These are phyloP conservation scores for Pezicula rhizophila DNA, from an alignment of 2,329 filamentous ascomycete species.

Conservation along the genomic window DNA sequence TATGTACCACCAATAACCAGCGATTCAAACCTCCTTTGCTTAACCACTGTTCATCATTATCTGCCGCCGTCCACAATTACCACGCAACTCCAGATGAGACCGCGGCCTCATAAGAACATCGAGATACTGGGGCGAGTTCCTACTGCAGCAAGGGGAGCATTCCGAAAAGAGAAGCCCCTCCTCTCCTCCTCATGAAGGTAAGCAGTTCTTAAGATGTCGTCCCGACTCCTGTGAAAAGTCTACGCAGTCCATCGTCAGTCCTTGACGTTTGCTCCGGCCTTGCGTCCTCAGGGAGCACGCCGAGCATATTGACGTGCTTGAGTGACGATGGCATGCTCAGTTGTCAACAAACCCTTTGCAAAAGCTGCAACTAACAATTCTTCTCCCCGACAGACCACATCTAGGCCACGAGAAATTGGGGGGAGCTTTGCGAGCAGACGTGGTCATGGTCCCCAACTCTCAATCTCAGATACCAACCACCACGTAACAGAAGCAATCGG, in stretches of 20 bases:
- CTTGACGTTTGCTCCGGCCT: background rate
- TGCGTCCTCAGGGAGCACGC: conserved; percentile 11
- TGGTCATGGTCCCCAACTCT: conserved; percentile 27
- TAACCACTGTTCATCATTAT: background rate
- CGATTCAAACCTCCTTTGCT: background rate
- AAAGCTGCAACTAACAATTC: conserved; percentile 16
- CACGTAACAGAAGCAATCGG: conserved; percentile 73
- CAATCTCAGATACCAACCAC: conserved; percentile 63
- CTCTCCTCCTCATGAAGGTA: conserved; percentile 26
- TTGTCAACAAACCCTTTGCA: conserved; percentile 5
- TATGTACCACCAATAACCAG: background rate
- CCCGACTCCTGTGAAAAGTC: background rate
- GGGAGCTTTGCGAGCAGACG: conserved; percentile 27
- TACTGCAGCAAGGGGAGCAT: conserved; percentile 23
- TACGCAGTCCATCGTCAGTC: background rate
- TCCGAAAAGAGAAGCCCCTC: conserved; percentile 13
- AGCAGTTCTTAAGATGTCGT: conserved; percentile 5
- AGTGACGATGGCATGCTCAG: conserved; percentile 12
- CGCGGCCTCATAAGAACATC: conserved; percentile 17
- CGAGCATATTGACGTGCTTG: conserved; percentile 3
- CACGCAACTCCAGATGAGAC: conserved; percentile 24
- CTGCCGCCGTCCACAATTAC: background rate
- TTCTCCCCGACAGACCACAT: conserved; percentile 24
- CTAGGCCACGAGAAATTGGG: conserved; percentile 29
- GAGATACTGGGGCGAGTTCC: conserved; percentile 23